Evolutionary conservation across 352 stramenopile genomes (phyloP).

Genomic region (Pythium phragmitis): DNA sequence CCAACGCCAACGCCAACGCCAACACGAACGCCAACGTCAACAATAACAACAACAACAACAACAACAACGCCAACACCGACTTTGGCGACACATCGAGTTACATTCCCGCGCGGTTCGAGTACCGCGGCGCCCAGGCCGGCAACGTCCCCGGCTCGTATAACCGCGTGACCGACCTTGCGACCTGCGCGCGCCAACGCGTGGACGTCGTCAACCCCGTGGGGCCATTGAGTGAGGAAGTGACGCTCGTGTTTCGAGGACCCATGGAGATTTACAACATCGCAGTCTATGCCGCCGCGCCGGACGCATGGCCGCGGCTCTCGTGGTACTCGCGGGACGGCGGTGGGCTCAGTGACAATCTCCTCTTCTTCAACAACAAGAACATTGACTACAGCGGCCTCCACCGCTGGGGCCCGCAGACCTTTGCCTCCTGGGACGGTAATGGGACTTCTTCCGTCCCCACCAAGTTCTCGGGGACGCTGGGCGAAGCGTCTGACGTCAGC

Average conservation of each 20-base stretch:
- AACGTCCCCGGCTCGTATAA: conserved; percentile 24
- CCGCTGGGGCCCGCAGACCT: conserved; percentile 45
- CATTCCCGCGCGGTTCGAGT: conserved; percentile 17
- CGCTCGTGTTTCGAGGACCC: conserved; percentile 59
- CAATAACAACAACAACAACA: not conserved
- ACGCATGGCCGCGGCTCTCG: conserved; percentile 43
- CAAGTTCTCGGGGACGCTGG: conserved; percentile 42
- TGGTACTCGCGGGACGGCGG: conserved; percentile 38
- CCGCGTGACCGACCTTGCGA: conserved; percentile 8
- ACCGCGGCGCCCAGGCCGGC: conserved; percentile 18
- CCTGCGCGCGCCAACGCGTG: conserved; percentile 7
- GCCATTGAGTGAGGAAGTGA: conserved; percentile 54
- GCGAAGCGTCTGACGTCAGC: conserved; percentile 37
- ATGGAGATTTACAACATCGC: conserved; percentile 61
- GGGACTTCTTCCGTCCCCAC: conserved; percentile 24
- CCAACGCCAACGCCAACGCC: no score
- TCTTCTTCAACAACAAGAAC: conserved; percentile 81
- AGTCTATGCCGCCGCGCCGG: conserved; percentile 32
- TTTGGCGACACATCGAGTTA: not conserved
- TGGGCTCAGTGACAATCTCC: conserved; percentile 41
- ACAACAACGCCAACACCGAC: not conserved
- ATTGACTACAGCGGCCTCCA: conserved; percentile 48
- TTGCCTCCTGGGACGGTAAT: conserved; percentile 48
- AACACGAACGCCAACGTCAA: not conserved
- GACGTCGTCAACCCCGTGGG: conserved; percentile 27